A percentile compares a stretch with the other conserved stretches of the same genome.
These are phyloP conservation scores for Geotrichum europaeum DNA, from an alignment of 1,139 yeast genomes.

Conservation along the genomic window DNA sequence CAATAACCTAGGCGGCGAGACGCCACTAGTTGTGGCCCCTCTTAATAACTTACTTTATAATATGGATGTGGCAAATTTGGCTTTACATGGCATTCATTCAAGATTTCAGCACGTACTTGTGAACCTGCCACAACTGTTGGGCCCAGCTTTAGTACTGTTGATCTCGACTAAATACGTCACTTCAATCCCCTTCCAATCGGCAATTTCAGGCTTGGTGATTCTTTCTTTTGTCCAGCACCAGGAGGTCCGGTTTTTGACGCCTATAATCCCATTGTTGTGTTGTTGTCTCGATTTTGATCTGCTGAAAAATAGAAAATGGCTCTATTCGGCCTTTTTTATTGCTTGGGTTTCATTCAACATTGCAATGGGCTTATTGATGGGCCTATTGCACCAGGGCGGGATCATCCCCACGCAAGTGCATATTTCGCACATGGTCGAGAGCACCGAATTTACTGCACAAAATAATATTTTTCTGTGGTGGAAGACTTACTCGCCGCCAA, in stretches of 20 bases:
- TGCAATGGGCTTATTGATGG: constrained; percentile 59
- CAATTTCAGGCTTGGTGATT: constrained; percentile 53
- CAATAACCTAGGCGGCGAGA: constrained; percentile 2
- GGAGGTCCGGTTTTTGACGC: constrained; percentile 78
- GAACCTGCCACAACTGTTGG: constrained; percentile 74
- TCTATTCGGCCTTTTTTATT: constrained; percentile 32
- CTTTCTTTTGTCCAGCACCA: constrained; percentile 83
- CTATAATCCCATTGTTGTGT: constrained; percentile 66
- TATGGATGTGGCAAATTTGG: constrained; percentile 49
- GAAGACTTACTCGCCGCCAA: constrained; percentile 92
- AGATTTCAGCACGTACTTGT: constrained; percentile 64
- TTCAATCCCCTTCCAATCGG: constrained; percentile 44
- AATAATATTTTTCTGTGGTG: constrained; percentile 61
- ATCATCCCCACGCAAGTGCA: constrained; percentile 59
- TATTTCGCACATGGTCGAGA: constrained; percentile 21
- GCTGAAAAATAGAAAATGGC: constrained; percentile 17
- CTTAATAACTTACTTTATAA: constrained; percentile 73
- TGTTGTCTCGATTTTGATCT: constrained; percentile 47
- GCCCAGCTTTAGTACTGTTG: constrained; percentile 57
- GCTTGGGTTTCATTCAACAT: constrained; percentile 65
- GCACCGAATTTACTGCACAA: background rate
- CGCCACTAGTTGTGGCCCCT: constrained; percentile 55
- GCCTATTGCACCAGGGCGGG: constrained; percentile 86
- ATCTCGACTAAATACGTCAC: constrained; percentile 25
- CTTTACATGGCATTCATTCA: constrained; percentile 79